A percentile compares a stretch with the other conserved stretches of the same genome.
Conservation (phyloP, 2,329 filamentous ascomycete genomes). For the Fusarium scirpi region DNA sequence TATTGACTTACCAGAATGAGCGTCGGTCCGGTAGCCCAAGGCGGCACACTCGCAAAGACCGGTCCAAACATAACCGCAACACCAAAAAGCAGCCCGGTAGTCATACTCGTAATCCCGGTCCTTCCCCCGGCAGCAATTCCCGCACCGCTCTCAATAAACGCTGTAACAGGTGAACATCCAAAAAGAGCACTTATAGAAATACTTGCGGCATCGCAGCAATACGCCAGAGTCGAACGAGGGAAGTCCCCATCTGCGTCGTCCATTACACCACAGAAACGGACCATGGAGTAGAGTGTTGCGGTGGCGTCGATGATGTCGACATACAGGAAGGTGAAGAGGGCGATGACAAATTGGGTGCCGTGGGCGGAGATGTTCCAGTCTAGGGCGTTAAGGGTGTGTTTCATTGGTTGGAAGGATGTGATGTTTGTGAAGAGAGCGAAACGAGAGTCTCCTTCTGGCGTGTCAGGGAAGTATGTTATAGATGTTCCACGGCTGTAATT, state of each 20-base stretch:
- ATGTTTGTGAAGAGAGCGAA: slow-evolving; percentile 87
- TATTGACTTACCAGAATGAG: slow-evolving; percentile 66
- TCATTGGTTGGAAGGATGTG: slow-evolving; percentile 80
- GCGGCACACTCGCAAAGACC: slow-evolving; percentile 77
- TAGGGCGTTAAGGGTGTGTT: slow-evolving; percentile 72
- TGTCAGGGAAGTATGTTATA: slow-evolving; percentile 82
- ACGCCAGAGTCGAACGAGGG: slow-evolving; percentile 81
- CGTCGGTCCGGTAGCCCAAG: slow-evolving; percentile 81
- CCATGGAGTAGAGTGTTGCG: slow-evolving; percentile 79
- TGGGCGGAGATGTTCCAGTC: slow-evolving; percentile 75
- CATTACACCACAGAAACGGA: slow-evolving; percentile 72
- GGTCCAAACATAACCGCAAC: slow-evolving; percentile 77
- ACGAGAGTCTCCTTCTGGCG: slow-evolving; percentile 69
- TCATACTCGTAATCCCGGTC: slow-evolving; percentile 75
- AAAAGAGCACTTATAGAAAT: slow-evolving; percentile 76
- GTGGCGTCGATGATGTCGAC: slow-evolving; percentile 80
- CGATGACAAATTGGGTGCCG: slow-evolving; percentile 78
- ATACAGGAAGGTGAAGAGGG: slow-evolving; percentile 79
- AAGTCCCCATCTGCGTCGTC: slow-evolving; percentile 76
- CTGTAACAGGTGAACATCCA: slow-evolving; percentile 74
- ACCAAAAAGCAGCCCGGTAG: slow-evolving; percentile 74
- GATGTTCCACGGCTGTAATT: slow-evolving; percentile 58
- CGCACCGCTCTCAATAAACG: slow-evolving; percentile 77
- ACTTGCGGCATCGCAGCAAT: slow-evolving; percentile 72
- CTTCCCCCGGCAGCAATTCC: slow-evolving; percentile 78